These are phyloP conservation scores for Ophiorrhiza pumila DNA, from an alignment of 257 asterid genomes.

Conservation along the genomic window DNA sequence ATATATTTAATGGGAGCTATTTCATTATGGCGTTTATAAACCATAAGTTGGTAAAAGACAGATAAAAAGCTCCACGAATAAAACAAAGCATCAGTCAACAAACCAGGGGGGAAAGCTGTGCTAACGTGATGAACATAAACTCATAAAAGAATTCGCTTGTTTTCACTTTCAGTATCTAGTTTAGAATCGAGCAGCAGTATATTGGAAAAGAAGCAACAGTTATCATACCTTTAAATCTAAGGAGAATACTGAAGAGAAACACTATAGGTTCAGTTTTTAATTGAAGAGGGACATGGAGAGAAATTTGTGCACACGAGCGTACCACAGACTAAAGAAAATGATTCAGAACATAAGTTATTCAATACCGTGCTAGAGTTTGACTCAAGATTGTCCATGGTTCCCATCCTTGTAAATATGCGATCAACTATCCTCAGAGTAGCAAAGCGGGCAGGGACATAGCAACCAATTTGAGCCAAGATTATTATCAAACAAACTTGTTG, in stretches of 20 bases:
- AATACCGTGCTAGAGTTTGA: constrained; percentile 95
- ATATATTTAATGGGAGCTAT: not conserved
- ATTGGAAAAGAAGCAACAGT: not conserved
- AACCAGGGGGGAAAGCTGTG: not conserved
- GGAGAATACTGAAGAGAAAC: not conserved
- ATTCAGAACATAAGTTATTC: constrained; percentile 7
- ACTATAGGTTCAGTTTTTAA: no score
- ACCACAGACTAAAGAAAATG: not conserved
- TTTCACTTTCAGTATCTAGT: not conserved
- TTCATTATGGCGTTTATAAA: not conserved
- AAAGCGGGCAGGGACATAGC: constrained; percentile 91
- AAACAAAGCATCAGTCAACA: not conserved
- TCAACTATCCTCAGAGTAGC: constrained; percentile 84
- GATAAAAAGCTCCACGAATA: not conserved
- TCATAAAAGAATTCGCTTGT: not conserved
- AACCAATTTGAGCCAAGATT: constrained; percentile 97
- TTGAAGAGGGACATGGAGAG: not conserved
- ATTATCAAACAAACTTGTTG: constrained; percentile 86
- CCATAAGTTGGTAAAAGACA: not conserved
- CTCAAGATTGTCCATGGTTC: constrained; percentile 82
- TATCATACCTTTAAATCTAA: no score
- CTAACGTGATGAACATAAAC: not conserved
- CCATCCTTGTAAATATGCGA: constrained; percentile 98
- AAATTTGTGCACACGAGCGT: not conserved
- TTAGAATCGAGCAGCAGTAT: not conserved